Evolutionary conservation across 495 filamentous ascomycete species (phyloP), one percentile per base, ranked within the genome.

Genomic region (Aspergillus kassunensis): DNA sequence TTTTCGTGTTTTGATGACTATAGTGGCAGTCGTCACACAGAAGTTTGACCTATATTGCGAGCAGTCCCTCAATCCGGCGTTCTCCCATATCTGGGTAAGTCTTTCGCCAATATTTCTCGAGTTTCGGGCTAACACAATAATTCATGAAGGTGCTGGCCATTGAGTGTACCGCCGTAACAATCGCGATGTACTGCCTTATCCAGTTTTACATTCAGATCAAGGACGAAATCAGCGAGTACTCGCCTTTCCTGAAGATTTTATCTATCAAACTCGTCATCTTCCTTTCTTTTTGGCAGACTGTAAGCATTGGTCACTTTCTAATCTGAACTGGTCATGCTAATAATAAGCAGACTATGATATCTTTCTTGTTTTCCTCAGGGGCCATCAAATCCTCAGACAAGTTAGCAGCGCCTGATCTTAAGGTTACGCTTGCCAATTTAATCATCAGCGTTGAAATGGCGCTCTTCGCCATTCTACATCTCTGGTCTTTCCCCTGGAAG

Each of bases 261-360:
- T 87, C 89, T 51, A 95, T 96, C 63, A 96, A 96, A 61, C 79
- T 96, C 31, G 91, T 96, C 56, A 93, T 96, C 65, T 96, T 96
- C 76, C 77, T 96, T 49, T 93, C 88, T 5, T 96, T 96, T 69
- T 96, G 91, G 91, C 91, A 96, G 63, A 81, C 79, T 35, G 78
- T 80, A 64, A 62, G 73, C 50, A 49, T 23, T 19, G 6, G n/a
- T 18, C 41, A 1, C 36, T 18, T 21, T 47, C 6, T n/a, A 0
- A 30, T 27, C 15, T 20, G 7, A 29, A 18, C 25, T 44, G 2
- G 44, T 12, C 13, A 16, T 30, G 25, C 44, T 46, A 21, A 54
- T 37, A 18, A 13, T 43, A 21, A 44, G 16, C 50, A 80, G 79
- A 79, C 82, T 47, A 54, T 88, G 44, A 88, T 91, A 57, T 86